Evolutionary conservation across 352 stramenopile species (phyloP), one percentile per base, ranked within the genome.

Genomic region (Pythium monospermum): DNA sequence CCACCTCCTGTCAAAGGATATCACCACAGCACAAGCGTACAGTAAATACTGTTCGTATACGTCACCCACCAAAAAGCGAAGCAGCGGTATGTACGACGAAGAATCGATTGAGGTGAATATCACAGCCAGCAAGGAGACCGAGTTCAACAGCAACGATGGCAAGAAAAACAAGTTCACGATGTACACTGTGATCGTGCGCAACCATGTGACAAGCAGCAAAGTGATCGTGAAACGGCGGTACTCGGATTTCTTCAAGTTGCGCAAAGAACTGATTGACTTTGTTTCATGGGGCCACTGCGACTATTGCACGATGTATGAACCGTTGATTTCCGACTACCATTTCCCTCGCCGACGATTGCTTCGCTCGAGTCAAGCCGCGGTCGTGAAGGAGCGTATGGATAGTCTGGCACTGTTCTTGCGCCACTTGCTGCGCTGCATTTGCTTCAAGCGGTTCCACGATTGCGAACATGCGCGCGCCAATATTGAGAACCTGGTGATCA

Each of bases 361-460:
- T 48, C 80, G 80, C 27, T 89, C 83, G 39, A 90, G 71, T 54
- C 72, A 69, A 37, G 53, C 61, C 15, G 73, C 69, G 1, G 78
- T 91, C 12, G 80, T 93, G 7, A 90, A 87, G 55, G 83, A 93
- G 56, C 83, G 83, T 33, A 93, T 93, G 73, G 83, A 93, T 66
- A 87, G 74, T 33, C 43, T 93, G 8, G 73, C 74, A 3, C 63
- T 93, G 3, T 93, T 93, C 23, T 55, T 93, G 30, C 71, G 80
- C 26, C 77, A 93, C 58, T 67, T 91, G 46, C 56, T 91, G 61
- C 72, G 81, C 32, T 85, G 75, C 26, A 75, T 93, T 26, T 73
- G 86, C 61, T 76, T 69, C 21, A 73, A 69, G 42, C 77, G 71
- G 53, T 91, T 90, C 37, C 68, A 85, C 33, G 66, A 82, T 38